Evolutionary conservation across 1,139 yeast genomes (phyloP).

Genomic region (Kodamaea plutei): DNA sequence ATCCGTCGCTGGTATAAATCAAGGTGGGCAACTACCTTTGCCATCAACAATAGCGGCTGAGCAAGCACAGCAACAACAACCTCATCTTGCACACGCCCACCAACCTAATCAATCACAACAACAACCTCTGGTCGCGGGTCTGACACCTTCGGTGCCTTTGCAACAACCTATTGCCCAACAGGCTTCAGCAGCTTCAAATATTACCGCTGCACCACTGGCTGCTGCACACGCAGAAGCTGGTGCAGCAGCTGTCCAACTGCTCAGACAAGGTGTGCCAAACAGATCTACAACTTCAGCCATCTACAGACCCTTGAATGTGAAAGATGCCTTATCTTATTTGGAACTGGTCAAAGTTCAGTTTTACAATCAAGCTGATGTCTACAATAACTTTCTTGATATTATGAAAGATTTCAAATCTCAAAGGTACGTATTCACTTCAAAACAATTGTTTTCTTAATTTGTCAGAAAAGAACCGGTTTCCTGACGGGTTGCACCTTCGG

Average conservation of each 20-base stretch:
- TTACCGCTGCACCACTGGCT: slow-evolving; percentile 5
- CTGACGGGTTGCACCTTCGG: too few relatives aligned
- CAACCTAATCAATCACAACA: slow-evolving; percentile 15
- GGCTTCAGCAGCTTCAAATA: slow-evolving; percentile 6
- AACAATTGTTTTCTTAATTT: neutral
- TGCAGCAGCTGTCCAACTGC: slow-evolving; percentile 12
- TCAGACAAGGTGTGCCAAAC: slow-evolving; percentile 33
- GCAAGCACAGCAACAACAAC: slow-evolving; percentile 17
- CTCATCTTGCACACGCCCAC: slow-evolving; percentile 12
- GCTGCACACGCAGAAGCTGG: slow-evolving; percentile 4
- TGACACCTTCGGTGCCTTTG: slow-evolving; percentile 9
- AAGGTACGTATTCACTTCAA: slow-evolving; percentile 37
- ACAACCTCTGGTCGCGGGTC: slow-evolving; percentile 10
- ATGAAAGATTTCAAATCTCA: slow-evolving; percentile 98
- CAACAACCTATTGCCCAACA: slow-evolving; percentile 8
- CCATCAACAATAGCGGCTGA: slow-evolving; percentile 17
- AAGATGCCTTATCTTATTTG: slow-evolving; percentile 90
- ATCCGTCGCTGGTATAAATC: slow-evolving; percentile 20
- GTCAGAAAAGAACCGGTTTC: too few relatives aligned
- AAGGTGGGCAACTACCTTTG: slow-evolving; percentile 24
- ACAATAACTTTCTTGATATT: slow-evolving; percentile 91
- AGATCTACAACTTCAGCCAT: slow-evolving; percentile 44
- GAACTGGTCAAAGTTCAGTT: slow-evolving; percentile 96
- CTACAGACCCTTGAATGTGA: slow-evolving; percentile 88
- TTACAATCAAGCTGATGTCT: slow-evolving; percentile 88